phyloP scores from a whole-genome alignment of 1,139 yeast species.

The Candida glucosophila region DNA sequence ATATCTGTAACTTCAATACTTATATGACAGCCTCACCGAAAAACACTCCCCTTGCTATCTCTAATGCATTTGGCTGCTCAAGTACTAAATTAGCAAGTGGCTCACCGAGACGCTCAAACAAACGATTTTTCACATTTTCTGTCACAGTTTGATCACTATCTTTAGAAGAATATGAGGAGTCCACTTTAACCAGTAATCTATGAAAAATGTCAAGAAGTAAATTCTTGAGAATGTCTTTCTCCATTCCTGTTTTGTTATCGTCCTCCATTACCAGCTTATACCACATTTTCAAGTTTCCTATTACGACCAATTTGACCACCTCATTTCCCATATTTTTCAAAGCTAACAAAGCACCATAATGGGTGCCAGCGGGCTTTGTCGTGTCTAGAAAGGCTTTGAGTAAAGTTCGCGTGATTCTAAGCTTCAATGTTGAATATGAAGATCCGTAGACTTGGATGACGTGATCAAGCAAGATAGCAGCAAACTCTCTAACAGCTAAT shows the following conservation, averaged over 20 bases:
- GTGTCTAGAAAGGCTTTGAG: slow-evolving; percentile 81
- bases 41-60: slow-evolving; percentile 61
- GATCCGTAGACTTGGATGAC: slow-evolving; percentile 75
- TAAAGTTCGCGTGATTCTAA: slow-evolving; percentile 88
- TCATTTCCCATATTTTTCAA: slow-evolving; percentile 79
- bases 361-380: slow-evolving; percentile 75
- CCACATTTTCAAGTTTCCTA: slow-evolving; percentile 86
- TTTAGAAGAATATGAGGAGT: slow-evolving; percentile 11
- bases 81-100: slow-evolving; percentile 44
- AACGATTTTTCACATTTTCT: slow-evolving; percentile 23
- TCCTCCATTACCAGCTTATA: slow-evolving; percentile 43
- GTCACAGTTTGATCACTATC: slow-evolving; percentile 29
- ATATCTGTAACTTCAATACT: too few relatives aligned
- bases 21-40: slow-evolving; percentile 49
- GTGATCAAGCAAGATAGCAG: slow-evolving; percentile 74
- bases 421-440: slow-evolving; percentile 82
- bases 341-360: slow-evolving; percentile 87
- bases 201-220: slow-evolving; percentile 50
- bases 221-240: slow-evolving; percentile 35
- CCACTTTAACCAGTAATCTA: slow-evolving; percentile 27
- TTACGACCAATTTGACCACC: slow-evolving; percentile 72
- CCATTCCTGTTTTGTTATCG: slow-evolving; percentile 29
- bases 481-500: slow-evolving; percentile 72
- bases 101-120: slow-evolving; percentile 54
- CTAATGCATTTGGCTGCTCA: slow-evolving; percentile 45